Base-by-base conservation (phyloP, 257 asterid species). In the Fraxinus pennsylvanica region DNA sequence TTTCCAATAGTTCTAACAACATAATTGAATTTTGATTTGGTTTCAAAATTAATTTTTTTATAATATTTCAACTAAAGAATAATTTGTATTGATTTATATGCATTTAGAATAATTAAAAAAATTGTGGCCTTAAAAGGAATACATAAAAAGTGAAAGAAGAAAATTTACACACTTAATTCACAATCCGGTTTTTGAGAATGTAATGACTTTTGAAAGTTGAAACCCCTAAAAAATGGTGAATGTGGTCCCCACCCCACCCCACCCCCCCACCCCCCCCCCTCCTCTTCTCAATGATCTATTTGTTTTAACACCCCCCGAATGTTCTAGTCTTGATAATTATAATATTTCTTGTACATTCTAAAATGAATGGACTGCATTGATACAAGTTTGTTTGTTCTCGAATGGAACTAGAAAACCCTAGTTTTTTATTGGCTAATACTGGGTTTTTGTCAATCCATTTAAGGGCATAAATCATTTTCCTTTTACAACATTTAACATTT, bases 361-460 rank as follows among this genome's bases (percentile, higher is more conserved):
- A 75, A 86, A 84, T 67, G 84, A 85, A 81, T 80, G 92, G 90
- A 71, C 82, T 43, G 27, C 59, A 74, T 59, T 73, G 74, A 19
- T 85, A 88, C 90, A 85, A 88, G 87, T 80, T 66, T 81, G 63
- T 82, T 76, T 79, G 81, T 79, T 82, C 36, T 72, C n/a, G 66
- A 76, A 25, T 71, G 45, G 57, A 3, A 5, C 68, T 65, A 47
- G 52, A 8, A 79, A 81, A 72, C 85, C 87, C 85, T 88, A 84
- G 71, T 74, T 80, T 79, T 57, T 75, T 68, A 66, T 76, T 75
- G 76, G 59, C 75, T 71, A 72, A 8, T 41, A 41, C 0, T 8
- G 3, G 13, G 45, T 10, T 39, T 39, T 39, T 39, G 45, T 39
- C 45, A 39, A 39, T 7, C 13, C 8, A 8, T 39, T 39, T 35